A percentile compares a stretch with the other conserved stretches of the same genome.
These are phyloP conservation scores for Melanomma pulvis-pyrius DNA, from an alignment of 495 filamentous ascomycete species.

Conservation along the genomic window DNA sequence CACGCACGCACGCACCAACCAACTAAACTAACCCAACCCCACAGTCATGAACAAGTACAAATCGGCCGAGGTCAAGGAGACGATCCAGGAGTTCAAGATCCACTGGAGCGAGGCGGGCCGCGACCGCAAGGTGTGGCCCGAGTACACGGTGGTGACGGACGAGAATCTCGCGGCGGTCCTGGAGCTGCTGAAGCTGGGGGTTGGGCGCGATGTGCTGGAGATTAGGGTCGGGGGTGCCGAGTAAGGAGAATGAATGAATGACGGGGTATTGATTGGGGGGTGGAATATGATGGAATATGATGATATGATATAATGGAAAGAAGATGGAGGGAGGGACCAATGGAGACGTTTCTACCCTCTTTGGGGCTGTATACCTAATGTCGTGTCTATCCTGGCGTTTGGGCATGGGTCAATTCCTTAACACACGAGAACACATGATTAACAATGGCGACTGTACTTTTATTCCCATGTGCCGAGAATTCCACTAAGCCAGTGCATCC, in stretches of 20 bases:
- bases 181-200: slow-evolving; percentile 24
- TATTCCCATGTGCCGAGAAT: background rate
- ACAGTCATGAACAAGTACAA: slow-evolving; percentile 33
- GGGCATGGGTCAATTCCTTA: background rate
- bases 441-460: background rate
- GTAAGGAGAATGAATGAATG: slow-evolving; percentile 1
- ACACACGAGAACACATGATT: background rate
- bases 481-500: background rate
- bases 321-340: background rate
- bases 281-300: background rate
- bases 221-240: slow-evolving; percentile 26
- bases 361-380: background rate
- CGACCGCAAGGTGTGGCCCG: slow-evolving; percentile 29
- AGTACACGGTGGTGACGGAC: slow-evolving; percentile 30
- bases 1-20: too few relatives aligned
- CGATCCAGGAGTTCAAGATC: slow-evolving; percentile 15
- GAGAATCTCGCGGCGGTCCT: slow-evolving; percentile 19
- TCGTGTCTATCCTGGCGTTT: too few relatives aligned
- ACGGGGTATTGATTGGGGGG: background rate
- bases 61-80: slow-evolving; percentile 9
- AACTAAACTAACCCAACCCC: background rate
- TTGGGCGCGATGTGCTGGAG: slow-evolving; percentile 31
- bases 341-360: background rate
- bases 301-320: background rate
- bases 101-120: slow-evolving; percentile 23